Percentiles rank a stretch among this genome's conserved stretches.
These are phyloP conservation scores for Paraleonurus japonicus DNA, from an alignment of 257 asterid species.

Conservation along the genomic window DNA sequence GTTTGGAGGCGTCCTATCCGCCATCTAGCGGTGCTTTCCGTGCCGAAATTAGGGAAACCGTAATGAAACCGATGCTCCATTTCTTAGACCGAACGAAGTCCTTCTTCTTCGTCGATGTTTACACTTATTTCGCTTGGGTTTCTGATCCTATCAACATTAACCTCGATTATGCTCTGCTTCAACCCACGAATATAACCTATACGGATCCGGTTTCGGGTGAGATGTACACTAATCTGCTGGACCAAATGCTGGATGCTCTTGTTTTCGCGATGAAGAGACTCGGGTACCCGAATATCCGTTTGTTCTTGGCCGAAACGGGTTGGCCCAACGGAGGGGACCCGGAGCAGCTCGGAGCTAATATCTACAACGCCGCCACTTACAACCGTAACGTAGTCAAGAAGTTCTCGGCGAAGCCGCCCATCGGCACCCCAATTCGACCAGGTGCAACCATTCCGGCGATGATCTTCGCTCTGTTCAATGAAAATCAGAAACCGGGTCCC, in stretches of 20 bases:
- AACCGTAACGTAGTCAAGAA: slow-evolving; percentile 70
- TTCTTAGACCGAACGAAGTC: slow-evolving; percentile 72
- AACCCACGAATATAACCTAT: slow-evolving; percentile 47
- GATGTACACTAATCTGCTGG: slow-evolving; percentile 61
- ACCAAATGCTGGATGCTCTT: slow-evolving; percentile 78
- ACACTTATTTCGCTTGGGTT: slow-evolving; percentile 81
- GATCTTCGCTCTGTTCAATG: slow-evolving; percentile 78
- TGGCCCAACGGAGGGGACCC: slow-evolving; percentile 84
- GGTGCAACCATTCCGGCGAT: slow-evolving; percentile 52
- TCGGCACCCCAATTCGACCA: slow-evolving; percentile 76
- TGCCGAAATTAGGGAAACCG: slow-evolving; percentile 48
- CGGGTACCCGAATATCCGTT: slow-evolving; percentile 69
- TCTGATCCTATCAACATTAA: slow-evolving; percentile 49
- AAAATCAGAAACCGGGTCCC: slow-evolving; percentile 71
- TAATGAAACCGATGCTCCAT: slow-evolving; percentile 58
- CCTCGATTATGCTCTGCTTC: slow-evolving; percentile 70
- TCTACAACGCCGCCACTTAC: slow-evolving; percentile 78
- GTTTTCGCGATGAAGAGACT: slow-evolving; percentile 63
- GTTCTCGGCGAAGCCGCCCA: slow-evolving; percentile 48
- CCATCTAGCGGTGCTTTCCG: slow-evolving; percentile 82
- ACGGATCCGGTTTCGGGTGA: slow-evolving; percentile 70
- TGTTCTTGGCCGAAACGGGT: slow-evolving; percentile 86
- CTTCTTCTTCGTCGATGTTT: slow-evolving; percentile 76
- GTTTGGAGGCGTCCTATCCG: slow-evolving; percentile 70
- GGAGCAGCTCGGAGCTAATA: slow-evolving; percentile 69